phyloP scores from a whole-genome alignment of 495 filamentous ascomycete species.

The Trichoderma erinaceum region DNA sequence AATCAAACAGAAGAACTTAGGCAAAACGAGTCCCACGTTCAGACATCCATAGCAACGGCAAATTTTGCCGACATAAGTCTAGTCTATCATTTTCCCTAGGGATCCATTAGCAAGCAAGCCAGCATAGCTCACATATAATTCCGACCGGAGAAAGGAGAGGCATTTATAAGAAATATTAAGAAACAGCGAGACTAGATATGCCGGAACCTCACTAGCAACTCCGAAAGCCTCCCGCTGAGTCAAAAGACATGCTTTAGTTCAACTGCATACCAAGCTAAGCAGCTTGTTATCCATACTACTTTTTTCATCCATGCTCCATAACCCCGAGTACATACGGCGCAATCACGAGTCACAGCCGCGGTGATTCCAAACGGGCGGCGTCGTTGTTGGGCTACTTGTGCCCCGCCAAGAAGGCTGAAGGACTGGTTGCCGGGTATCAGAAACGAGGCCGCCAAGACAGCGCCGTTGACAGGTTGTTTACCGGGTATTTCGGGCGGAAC shows the following conservation, averaged over 20 bases:
- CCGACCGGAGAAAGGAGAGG: neutral
- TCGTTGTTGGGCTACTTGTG: neutral
- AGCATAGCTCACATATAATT: neutral
- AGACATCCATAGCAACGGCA: neutral
- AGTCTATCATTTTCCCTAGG: neutral
- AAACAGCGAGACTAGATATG: neutral
- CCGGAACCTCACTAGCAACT: too few relatives aligned
- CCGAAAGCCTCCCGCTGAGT: too few relatives aligned
- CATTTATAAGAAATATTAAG: neutral
- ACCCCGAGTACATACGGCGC: too few relatives aligned
- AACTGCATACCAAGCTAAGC: too few relatives aligned
- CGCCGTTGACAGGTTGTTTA: neutral
- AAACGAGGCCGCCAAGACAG: neutral
- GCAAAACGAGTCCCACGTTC: neutral
- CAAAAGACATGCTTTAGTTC: too few relatives aligned
- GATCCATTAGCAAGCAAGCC: neutral
- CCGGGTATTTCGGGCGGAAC: neutral
- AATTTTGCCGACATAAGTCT: too few relatives aligned
- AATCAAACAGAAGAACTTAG: neutral
- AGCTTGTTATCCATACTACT: too few relatives aligned
- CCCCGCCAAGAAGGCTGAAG: neutral
- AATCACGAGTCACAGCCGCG: neutral
- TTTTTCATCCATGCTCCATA: too few relatives aligned
- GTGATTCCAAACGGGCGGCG: neutral
- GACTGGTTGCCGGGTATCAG: neutral